These are phyloP conservation scores for Penicillium hordei DNA, from an alignment of 2,329 filamentous ascomycete genomes.

Conservation along the genomic window DNA sequence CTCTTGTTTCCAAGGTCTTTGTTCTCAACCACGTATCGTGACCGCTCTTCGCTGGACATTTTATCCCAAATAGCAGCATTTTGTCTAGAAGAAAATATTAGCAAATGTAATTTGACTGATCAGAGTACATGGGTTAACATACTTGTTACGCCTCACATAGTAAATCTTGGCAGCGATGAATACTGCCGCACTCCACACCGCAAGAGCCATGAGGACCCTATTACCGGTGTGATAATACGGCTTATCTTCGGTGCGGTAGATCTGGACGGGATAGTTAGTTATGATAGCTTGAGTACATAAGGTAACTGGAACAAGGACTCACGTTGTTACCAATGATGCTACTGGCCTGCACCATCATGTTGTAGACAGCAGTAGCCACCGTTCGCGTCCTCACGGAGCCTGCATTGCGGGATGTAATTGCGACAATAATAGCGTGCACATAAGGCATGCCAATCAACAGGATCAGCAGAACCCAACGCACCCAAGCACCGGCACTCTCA, in stretches of 20 bases:
- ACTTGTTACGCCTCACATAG: slow-evolving; percentile 45
- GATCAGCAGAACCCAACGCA: slow-evolving; percentile 52
- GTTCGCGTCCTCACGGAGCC: slow-evolving; percentile 46
- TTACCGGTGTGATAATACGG: slow-evolving; percentile 61
- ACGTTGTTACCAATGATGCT: slow-evolving; percentile 44
- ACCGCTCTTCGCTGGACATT: slow-evolving; percentile 42
- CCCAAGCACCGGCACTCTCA: slow-evolving; percentile 51
- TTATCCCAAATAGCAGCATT: slow-evolving; percentile 41
- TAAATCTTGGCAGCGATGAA: slow-evolving; percentile 50
- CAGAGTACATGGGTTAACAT: slow-evolving; percentile 10
- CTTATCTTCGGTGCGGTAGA: slow-evolving; percentile 56
- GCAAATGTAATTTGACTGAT: neutral
- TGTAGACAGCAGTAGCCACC: slow-evolving; percentile 48
- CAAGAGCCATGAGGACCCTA: slow-evolving; percentile 56
- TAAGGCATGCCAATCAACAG: slow-evolving; percentile 59
- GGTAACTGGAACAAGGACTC: slow-evolving; percentile 12
- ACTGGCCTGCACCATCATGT: slow-evolving; percentile 47
- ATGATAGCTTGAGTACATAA: neutral
- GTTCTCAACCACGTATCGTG: slow-evolving; percentile 41
- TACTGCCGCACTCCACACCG: slow-evolving; percentile 49
- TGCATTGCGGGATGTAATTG: slow-evolving; percentile 46
- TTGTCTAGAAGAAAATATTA: slow-evolving; percentile 23
- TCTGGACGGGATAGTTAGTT: slow-evolving; percentile 37
- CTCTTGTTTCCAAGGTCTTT: slow-evolving; percentile 48
- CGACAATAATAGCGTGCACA: slow-evolving; percentile 56